Evolutionary conservation across 202 grass and related monocot species (phyloP).

Genomic region (Elaeis oleifera): DNA sequence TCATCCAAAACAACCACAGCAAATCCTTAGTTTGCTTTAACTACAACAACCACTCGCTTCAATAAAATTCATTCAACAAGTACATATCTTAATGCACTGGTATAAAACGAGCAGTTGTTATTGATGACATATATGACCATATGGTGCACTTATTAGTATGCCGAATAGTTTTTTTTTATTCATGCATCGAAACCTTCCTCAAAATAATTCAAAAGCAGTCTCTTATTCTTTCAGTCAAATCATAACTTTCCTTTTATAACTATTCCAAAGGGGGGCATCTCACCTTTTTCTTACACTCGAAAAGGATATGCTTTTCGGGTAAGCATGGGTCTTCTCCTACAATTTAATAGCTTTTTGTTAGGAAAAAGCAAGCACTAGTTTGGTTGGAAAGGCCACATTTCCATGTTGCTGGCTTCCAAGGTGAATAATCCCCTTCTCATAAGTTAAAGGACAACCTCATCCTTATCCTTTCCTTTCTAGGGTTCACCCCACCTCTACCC

Average conservation of each 20-base stretch:
- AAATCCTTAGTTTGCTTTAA: no score
- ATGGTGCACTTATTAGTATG: no score
- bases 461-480: slow-evolving; percentile 7
- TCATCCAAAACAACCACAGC: no score
- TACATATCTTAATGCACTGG: no score
- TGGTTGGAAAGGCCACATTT: slow-evolving; percentile 16
- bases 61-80: no score
- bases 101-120: no score
- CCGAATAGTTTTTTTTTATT: no score
- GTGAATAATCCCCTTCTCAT: slow-evolving; percentile 15
- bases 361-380: neutral
- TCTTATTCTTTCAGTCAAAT: slow-evolving; percentile 12
- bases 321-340: slow-evolving; percentile 24
- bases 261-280: slow-evolving; percentile 22
- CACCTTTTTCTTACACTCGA: slow-evolving; percentile 17
- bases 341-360: neutral
- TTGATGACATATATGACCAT: no score
- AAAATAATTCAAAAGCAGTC: slow-evolving; percentile 23
- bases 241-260: slow-evolving; percentile 13
- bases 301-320: slow-evolving; percentile 18
- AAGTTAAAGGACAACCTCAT: slow-evolving; percentile 20
- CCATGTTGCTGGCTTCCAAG: slow-evolving; percentile 24
- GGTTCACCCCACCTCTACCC: slow-evolving; percentile 26
- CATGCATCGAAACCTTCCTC: no score
- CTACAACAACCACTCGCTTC: no score